Conservation (phyloP, 2,329 filamentous ascomycete genomes). For the Ceratocystis eucalypticola region DNA sequence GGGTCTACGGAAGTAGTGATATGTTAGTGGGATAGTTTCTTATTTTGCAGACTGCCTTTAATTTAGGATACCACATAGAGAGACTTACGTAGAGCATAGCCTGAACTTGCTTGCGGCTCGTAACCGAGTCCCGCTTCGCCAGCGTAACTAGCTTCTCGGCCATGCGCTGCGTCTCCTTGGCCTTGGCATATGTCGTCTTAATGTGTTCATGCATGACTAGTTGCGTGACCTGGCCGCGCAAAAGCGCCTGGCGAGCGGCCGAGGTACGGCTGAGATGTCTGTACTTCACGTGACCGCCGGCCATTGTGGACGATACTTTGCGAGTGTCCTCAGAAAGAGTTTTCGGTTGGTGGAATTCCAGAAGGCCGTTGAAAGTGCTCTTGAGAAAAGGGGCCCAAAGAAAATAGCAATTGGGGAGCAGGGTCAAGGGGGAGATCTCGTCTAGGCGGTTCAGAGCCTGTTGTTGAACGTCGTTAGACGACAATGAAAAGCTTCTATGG, state of each 20-base stretch:
- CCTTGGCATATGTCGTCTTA: slow-evolving; percentile 88
- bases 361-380: neutral
- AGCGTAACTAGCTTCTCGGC: slow-evolving; percentile 91
- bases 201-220: slow-evolving; percentile 89
- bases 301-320: slow-evolving; percentile 43
- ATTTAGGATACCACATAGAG: no score
- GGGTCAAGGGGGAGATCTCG: no score
- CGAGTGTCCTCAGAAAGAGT: neutral
- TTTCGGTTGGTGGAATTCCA: neutral
- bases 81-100: slow-evolving; percentile 68
- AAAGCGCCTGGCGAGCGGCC: slow-evolving; percentile 76
- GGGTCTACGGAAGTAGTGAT: slow-evolving; percentile 37
- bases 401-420: no score
- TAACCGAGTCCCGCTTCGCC: slow-evolving; percentile 84
- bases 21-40: no score
- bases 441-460: no score
- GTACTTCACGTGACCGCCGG: slow-evolving; percentile 74
- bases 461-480: no score
- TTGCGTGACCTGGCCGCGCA: slow-evolving; percentile 91
- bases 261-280: slow-evolving; percentile 77
- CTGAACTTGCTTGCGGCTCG: slow-evolving; percentile 59
- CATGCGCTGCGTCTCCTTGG: slow-evolving; percentile 87
- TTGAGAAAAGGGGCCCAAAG: no score
- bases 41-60: no score
- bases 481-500: neutral